Percentiles rank a stretch among this genome's conserved stretches.
These are phyloP conservation scores for Rosa rugosa DNA, from an alignment of 306 rosid species.

Conservation along the genomic window DNA sequence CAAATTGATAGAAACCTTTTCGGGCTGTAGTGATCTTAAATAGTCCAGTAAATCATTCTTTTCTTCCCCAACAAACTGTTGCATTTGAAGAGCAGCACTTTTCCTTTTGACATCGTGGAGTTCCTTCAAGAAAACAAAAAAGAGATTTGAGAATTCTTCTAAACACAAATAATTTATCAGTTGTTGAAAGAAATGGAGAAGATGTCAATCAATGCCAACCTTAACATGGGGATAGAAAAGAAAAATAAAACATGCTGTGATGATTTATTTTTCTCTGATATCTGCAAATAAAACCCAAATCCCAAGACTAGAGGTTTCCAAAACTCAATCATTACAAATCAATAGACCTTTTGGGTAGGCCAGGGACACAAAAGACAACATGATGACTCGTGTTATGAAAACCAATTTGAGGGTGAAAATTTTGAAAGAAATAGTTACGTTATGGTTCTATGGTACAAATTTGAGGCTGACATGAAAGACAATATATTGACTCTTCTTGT, in stretches of 20 bases:
- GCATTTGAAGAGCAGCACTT: slow-evolving; percentile 94
- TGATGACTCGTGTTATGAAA: no score
- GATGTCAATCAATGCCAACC: slow-evolving; percentile 5
- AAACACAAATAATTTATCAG: background rate
- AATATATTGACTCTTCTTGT: background rate
- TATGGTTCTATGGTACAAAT: background rate
- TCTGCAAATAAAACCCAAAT: background rate
- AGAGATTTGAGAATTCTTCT: slow-evolving; percentile 12
- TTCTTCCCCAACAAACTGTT: slow-evolving; percentile 95
- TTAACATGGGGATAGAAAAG: background rate
- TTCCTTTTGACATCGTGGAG: slow-evolving; percentile 80
- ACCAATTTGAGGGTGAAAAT: no score
- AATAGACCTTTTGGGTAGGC: background rate
- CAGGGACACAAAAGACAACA: no score
- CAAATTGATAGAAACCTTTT: slow-evolving; percentile 54
- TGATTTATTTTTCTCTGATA: background rate
- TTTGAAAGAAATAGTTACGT: no score
- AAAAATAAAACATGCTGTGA: background rate
- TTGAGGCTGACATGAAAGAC: background rate
- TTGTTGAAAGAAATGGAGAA: slow-evolving; percentile 2
- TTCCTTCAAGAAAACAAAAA: slow-evolving; percentile 55
- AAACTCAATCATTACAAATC: background rate
- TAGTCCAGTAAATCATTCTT: slow-evolving; percentile 89
- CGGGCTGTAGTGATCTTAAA: slow-evolving; percentile 91
- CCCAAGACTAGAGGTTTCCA: background rate